Evolutionary conservation across 1,284 basidiomycete genomes (phyloP).

Genomic region (Mixia osmundae): DNA sequence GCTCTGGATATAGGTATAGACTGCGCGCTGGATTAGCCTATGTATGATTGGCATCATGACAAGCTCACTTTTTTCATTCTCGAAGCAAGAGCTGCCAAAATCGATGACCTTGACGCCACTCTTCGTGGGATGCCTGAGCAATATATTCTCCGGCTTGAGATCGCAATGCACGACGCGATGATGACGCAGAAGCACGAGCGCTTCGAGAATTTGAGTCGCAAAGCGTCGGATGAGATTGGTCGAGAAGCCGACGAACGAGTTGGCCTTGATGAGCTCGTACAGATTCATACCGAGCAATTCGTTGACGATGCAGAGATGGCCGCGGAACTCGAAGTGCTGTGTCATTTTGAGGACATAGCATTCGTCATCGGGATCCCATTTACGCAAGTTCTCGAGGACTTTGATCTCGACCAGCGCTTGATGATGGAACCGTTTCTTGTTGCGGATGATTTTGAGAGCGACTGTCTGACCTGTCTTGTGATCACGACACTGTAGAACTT

Average conservation of each 20-base stretch:
- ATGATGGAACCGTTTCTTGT: slow-evolving; percentile 97
- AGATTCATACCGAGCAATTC: slow-evolving; percentile 95
- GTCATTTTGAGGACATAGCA: slow-evolving; percentile 97
- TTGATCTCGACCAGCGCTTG: slow-evolving; percentile 97
- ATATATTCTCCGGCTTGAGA: slow-evolving; percentile 96
- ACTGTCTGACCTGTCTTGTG: slow-evolving; percentile 90
- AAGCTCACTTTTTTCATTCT: slow-evolving; percentile 81
- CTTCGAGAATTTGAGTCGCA: slow-evolving; percentile 81
- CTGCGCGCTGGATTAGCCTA: slow-evolving; percentile 25
- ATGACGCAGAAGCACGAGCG: slow-evolving; percentile 75
- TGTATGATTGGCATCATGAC: background rate
- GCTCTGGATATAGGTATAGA: slow-evolving; percentile 92
- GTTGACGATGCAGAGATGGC: slow-evolving; percentile 94
- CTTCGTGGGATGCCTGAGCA: slow-evolving; percentile 80
- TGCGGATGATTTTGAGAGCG: slow-evolving; percentile 96
- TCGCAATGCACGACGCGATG: slow-evolving; percentile 99
- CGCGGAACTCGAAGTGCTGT: slow-evolving; percentile 94
- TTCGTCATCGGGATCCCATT: slow-evolving; percentile 95
- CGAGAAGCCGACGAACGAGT: slow-evolving; percentile 90
- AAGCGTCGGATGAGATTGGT: slow-evolving; percentile 85
- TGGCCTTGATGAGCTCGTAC: slow-evolving; percentile 98
- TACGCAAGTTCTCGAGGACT: slow-evolving; percentile 80
- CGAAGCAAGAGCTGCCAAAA: slow-evolving; percentile 94
- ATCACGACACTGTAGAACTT: slow-evolving; percentile 87
- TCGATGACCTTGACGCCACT: slow-evolving; percentile 97